Percentiles rank a stretch among this genome's conserved stretches.
phyloP scores from a whole-genome alignment of 345 rosid genomes.

The Populus simonii region DNA sequence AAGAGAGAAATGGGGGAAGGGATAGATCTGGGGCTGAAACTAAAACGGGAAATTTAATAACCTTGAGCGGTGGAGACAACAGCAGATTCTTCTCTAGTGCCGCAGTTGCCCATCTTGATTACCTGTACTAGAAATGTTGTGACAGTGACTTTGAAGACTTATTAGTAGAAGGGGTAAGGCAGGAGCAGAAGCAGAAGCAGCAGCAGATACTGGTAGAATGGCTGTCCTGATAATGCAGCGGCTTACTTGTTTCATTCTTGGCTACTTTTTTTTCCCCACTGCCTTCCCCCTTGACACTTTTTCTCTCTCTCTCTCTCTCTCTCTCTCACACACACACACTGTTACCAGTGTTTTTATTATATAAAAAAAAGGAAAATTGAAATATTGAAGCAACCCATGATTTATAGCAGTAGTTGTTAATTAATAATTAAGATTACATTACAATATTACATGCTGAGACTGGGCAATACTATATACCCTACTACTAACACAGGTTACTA shows the following conservation, averaged over 20 bases:
- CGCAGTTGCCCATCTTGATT: conserved; percentile 85
- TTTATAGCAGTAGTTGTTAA: not conserved
- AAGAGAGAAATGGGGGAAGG: not conserved
- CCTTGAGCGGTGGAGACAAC: conserved; percentile 86
- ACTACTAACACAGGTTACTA: not conserved
- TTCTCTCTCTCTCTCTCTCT: not conserved
- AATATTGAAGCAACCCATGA: not conserved
- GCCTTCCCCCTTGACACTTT: not conserved
- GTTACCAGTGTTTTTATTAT: not conserved
- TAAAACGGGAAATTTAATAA: conserved; percentile 8
- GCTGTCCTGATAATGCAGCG: conserved; percentile 13
- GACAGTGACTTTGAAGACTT: conserved; percentile 2
- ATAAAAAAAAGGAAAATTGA: not conserved
- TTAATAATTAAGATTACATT: too few species aligned
- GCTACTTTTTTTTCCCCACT: not conserved
- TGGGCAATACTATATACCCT: not conserved
- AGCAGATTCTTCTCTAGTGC: conserved; percentile 92
- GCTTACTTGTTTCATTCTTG: conserved; percentile 21
- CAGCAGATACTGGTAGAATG: not conserved
- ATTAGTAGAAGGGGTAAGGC: not conserved
- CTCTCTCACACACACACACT: not conserved
- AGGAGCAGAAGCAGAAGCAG: not conserved
- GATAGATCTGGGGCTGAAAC: conserved; percentile 22
- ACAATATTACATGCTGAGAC: not conserved
- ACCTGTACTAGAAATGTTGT: not conserved